These are phyloP conservation scores for Suhomyces ambrosiae DNA, from an alignment of 1,139 yeast genomes.

Conservation along the genomic window DNA sequence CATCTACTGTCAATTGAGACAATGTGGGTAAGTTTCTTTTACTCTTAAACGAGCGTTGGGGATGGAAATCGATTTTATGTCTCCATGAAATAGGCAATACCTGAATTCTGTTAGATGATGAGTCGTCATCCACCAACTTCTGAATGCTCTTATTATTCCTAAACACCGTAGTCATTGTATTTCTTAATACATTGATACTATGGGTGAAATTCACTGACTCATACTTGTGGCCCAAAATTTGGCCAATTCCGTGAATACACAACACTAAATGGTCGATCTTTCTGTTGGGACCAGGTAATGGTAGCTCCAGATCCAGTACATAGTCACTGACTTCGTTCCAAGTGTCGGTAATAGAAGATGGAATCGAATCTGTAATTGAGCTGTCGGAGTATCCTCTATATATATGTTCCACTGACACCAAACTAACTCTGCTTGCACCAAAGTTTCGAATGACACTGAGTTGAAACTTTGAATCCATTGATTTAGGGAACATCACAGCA, in stretches of 20 bases:
- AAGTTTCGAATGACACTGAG: constrained; percentile 42
- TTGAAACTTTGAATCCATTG: constrained; percentile 37
- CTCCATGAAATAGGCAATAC: constrained; percentile 82
- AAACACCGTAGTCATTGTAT: constrained; percentile 61
- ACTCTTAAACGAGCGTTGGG: constrained; percentile 39
- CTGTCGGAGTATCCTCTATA: constrained; percentile 42
- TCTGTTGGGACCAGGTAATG: constrained; percentile 33
- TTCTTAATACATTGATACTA: constrained; percentile 72
- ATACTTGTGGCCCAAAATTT: constrained; percentile 75
- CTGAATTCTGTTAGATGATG: constrained; percentile 62
- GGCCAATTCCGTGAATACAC: constrained; percentile 95
- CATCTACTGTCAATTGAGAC: constrained; percentile 75
- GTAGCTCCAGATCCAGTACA: constrained; percentile 3
- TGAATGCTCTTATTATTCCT: constrained; percentile 46
- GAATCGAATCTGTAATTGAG: constrained; percentile 32
- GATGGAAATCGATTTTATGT: constrained; percentile 64
- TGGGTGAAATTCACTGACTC: constrained; percentile 87
- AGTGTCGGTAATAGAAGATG: constrained; percentile 52
- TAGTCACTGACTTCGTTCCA: constrained; percentile 32
- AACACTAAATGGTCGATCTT: constrained; percentile 77
- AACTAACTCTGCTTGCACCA: constrained; percentile 34
- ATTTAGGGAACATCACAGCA: constrained; percentile 43
- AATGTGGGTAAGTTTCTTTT: constrained; percentile 57
- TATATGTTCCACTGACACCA: constrained; percentile 39
- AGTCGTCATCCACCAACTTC: constrained; percentile 32